A percentile compares a stretch with the other conserved stretches of the same genome.
Evolutionary conservation across 2,329 filamentous ascomycete species (phyloP).

Genomic region (Pseudogymnoascus sp.): DNA sequence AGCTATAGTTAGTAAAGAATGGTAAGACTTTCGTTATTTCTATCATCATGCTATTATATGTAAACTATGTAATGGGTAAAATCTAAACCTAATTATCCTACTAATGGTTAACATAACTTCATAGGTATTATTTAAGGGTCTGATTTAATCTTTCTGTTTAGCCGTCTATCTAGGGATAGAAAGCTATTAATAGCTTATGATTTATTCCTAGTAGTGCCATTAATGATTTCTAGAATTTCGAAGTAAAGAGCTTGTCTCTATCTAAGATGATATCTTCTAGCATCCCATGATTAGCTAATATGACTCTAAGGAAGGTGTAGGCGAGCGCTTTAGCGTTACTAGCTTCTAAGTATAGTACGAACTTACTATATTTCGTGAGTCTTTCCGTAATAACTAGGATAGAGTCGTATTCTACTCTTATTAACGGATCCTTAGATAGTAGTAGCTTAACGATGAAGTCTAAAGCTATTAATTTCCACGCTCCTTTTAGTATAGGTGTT

Average conservation of each 20-base stretch:
- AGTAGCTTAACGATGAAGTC: too few species aligned
- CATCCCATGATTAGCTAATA: constrained; percentile 2
- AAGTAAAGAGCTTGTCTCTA: constrained; percentile 14
- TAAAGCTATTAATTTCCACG: background rate
- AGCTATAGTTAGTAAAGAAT: constrained; percentile 10
- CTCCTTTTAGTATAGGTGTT: background rate
- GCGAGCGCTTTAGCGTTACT: background rate
- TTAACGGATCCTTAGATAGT: too few species aligned
- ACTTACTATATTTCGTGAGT: too few species aligned
- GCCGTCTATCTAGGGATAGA: constrained; percentile 10
- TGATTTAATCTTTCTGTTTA: constrained; percentile 9
- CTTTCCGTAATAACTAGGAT: too few species aligned
- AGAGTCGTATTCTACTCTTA: too few species aligned
- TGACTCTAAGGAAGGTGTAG: background rate
- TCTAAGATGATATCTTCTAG: constrained; percentile 13
- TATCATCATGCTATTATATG: constrained; percentile 2
- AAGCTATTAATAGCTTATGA: constrained; percentile 10
- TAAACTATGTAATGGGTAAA: constrained; percentile 10
- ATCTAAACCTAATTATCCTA: constrained; percentile 10
- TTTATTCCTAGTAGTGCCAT: background rate
- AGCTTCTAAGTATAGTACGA: too few species aligned
- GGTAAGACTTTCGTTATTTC: background rate
- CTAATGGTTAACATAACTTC: constrained; percentile 11
- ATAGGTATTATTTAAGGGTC: constrained; percentile 9
- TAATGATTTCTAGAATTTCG: constrained; percentile 8